A percentile compares a stretch with the other conserved stretches of the same genome.
These are phyloP conservation scores for Mollisia scopiformis DNA, from an alignment of 2,329 filamentous ascomycete species.

Conservation along the genomic window DNA sequence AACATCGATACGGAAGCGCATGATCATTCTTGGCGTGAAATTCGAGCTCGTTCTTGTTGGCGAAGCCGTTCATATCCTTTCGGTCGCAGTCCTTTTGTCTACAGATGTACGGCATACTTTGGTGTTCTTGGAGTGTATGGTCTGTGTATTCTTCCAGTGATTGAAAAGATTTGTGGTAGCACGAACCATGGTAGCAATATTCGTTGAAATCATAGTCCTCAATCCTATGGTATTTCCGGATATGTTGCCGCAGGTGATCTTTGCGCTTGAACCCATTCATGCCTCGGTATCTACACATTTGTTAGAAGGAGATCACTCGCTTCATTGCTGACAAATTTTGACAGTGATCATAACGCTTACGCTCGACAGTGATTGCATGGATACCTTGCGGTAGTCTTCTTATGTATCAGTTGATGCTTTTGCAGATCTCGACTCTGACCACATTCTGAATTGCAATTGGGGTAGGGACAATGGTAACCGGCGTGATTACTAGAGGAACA, in stretches of 20 bases:
- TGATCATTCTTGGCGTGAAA: constrained; percentile 25
- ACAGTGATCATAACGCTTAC: constrained; percentile 3
- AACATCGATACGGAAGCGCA: constrained; percentile 19
- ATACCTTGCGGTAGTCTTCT: constrained; percentile 14
- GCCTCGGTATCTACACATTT: constrained; percentile 31
- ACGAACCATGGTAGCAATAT: too few species aligned
- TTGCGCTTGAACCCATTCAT: constrained; percentile 39
- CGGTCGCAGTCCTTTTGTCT: constrained; percentile 7
- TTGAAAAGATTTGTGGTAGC: neutral
- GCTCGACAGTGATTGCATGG: constrained; percentile 38
- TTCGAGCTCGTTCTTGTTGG: constrained; percentile 10
- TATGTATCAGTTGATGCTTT: constrained; percentile 30
- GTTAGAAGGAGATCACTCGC: neutral
- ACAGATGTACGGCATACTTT: neutral
- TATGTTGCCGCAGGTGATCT: constrained; percentile 42
- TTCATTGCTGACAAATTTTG: neutral
- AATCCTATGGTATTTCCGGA: constrained; percentile 40
- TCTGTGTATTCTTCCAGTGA: neutral
- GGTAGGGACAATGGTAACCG: constrained; percentile 10
- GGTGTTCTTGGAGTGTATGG: neutral
- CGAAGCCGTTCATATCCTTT: constrained; percentile 11
- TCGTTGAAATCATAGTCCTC: too few species aligned
- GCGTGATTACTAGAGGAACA: neutral
- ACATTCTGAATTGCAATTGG: constrained; percentile 7
- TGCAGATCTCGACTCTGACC: constrained; percentile 13